These are phyloP conservation scores for Scleroderma bovista DNA, from an alignment of 768 basidiomycete species.

Conservation along the genomic window DNA sequence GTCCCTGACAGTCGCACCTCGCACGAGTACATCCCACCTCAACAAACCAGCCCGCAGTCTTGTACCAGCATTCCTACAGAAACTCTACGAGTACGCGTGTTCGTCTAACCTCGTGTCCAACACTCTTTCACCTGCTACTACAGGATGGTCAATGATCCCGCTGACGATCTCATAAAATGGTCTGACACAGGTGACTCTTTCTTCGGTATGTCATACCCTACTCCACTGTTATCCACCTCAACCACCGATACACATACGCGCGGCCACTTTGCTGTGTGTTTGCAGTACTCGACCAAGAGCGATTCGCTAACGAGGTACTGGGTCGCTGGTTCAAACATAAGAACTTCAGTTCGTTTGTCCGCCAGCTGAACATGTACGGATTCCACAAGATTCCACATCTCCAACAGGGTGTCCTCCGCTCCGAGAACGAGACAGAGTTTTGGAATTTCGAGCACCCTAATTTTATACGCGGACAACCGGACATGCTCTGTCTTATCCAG, in stretches of 20 bases:
- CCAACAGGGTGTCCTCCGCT: constrained; percentile 87
- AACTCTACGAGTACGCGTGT: constrained; percentile 74
- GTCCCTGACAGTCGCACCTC: constrained; percentile 44
- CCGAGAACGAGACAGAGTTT: constrained; percentile 74
- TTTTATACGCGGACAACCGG: constrained; percentile 85
- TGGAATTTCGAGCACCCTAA: constrained; percentile 92
- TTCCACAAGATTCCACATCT: constrained; percentile 97
- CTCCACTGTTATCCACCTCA: background rate
- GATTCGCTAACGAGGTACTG: constrained; percentile 83
- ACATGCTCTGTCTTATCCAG: constrained; percentile 81
- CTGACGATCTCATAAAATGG: constrained; percentile 88
- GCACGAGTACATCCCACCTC: constrained; percentile 35
- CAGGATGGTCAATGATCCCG: constrained; percentile 89
- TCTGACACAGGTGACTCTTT: constrained; percentile 88
- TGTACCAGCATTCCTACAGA: constrained; percentile 86
- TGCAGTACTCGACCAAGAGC: constrained; percentile 85
- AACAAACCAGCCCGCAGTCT: constrained; percentile 44
- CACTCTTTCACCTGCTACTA: constrained; percentile 5
- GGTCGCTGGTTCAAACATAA: constrained; percentile 97
- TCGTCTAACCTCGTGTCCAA: constrained; percentile 10
- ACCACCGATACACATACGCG: background rate
- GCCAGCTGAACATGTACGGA: constrained; percentile 95
- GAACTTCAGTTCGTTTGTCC: constrained; percentile 92
- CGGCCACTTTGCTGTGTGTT: background rate
- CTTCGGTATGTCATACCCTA: constrained; percentile 53